Conservation (phyloP, 169 alveolate genomes). For the Plasmodium chabaudi region DNA sequence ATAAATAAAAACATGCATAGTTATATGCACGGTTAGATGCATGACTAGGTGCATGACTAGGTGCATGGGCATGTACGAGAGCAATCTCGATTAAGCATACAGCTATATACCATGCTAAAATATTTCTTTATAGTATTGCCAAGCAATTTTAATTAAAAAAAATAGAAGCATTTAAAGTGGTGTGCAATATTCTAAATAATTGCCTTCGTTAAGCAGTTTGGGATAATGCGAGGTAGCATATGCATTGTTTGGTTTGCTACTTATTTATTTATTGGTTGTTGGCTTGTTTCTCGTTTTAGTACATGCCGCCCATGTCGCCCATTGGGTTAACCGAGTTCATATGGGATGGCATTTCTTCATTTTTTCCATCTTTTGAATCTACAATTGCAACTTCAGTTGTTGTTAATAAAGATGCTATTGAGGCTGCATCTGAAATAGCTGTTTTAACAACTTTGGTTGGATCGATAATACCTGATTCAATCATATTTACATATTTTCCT, state of each 20-base stretch:
- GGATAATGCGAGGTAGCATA: too few species aligned
- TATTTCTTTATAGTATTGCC: too few species aligned
- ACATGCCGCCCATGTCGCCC: slow-evolving; percentile 82
- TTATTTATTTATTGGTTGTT: too few species aligned
- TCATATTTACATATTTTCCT: slow-evolving; percentile 95
- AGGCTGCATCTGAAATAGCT: slow-evolving; percentile 98
- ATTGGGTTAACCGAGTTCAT: slow-evolving; percentile 77
- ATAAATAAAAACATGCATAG: not conserved
- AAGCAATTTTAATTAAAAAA: too few species aligned
- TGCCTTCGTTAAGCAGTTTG: too few species aligned
- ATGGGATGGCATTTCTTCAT: slow-evolving; percentile 76
- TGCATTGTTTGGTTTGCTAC: not conserved
- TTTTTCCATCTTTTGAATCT: slow-evolving; percentile 84
- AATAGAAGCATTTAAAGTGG: too few species aligned
- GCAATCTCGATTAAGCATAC: too few species aligned
- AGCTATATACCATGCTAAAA: too few species aligned
- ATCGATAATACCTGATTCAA: slow-evolving; percentile 96
- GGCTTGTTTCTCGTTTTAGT: slow-evolving; percentile 13
- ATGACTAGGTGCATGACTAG: too few species aligned
- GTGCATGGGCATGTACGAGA: not conserved
- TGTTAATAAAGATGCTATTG: slow-evolving; percentile 97
- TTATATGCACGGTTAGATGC: not conserved
- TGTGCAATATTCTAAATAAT: too few species aligned
- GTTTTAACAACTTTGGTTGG: slow-evolving; percentile 99
- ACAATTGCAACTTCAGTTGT: slow-evolving; percentile 98